Base-by-base conservation (phyloP, 345 rosid species). In the Citrus maxima region DNA sequence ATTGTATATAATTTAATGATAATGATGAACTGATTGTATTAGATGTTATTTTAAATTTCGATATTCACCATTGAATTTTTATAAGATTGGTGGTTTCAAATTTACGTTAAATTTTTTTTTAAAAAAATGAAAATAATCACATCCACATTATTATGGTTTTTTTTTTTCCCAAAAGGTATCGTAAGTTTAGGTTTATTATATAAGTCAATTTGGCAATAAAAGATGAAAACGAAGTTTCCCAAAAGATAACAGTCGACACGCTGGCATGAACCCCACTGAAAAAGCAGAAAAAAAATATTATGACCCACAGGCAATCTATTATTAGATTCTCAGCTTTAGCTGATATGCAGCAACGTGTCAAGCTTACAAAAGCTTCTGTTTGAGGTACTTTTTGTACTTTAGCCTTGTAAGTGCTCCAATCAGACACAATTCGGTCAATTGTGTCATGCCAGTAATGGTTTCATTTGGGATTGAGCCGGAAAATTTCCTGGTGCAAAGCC, bases 221-320 rank as follows among this genome's bases (percentile, higher is more conserved):
- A 34, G 38, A 42, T 51, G 38, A 76, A 58, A 63, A 63, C n/a
- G 67, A 72, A 56, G 79, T 55, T 73, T 77, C 66, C 16, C 64
- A 74, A 25, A 49, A 49, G 67, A 25, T 69, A 63, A 77, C 70
- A 18, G 58, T 62, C 32, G 46, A 58, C 71, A 79, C 5, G 63
- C n/a, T 74, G 83, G 72, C 72, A 65, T 70, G 75, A 70, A 76
- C 71, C 78, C 78, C 74, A 71, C 59, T 1, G 19, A 49, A n/a
- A 34, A 54, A 18, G 14, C 58, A 42, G 25, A 24, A 22, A 51
- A 28, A 4, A 51, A 28, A 8, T 2, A 16, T 12, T 51, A 37
- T 7, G 24, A 25, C 51, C 42, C 27, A 34, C 46, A 73, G 58
- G 30, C 32, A 22, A 46, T 46, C 51, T 13, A 46, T 46, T 12